Base-by-base conservation (phyloP, 108 stramenopile genomes). In the Fragilaria crotonensis region DNA sequence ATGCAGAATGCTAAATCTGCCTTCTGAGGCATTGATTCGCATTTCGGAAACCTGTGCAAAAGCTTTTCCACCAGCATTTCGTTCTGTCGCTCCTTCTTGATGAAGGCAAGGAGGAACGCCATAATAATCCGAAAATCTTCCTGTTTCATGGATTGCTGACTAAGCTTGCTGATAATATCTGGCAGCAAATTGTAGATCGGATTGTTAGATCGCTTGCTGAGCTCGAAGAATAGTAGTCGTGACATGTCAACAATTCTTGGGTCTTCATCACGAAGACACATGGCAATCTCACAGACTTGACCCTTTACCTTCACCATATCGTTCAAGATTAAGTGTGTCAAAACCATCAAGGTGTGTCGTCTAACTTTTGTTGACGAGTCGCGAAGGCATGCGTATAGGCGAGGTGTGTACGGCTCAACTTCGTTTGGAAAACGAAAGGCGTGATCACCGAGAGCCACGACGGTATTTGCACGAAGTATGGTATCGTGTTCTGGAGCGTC, bases 271-370 rank as follows among this genome's bases (percentile, higher is more conserved):
- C 79, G 71, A 20, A 99, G 66, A 66, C 91, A 93, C 29, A 95
- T 60, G 0, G 96, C 98, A 36, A 99, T 90, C 54, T 95, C 96
- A 52, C 89, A 91, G 0, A 99, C 95, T 57, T 96, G 87, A 5
- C 95, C 94, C 67, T 93, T 91, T 48, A 97, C 95, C 75, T 98
- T 98, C 30, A 99, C 94, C 97, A 99, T 99, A 59, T 99, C 97
- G 72, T 98, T 98, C 46, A 98, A 73, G 59, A 98, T 93, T 41
- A 99, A 64, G 56, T 98, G 97, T 4, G 97, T 96, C 30, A 99
- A 76, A 20, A 97, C 96, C 94, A 96, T 81, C 64, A 99, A 78
- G 25, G 95, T 87, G 66, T 96, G 93, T 4, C 89, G 64, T 7
- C 97, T 90, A 9, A 98, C 98, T 51, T 85, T 80, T 7, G 70